phyloP scores from a whole-genome alignment of 352 stramenopile species.

The Blastocystis sp. region DNA sequence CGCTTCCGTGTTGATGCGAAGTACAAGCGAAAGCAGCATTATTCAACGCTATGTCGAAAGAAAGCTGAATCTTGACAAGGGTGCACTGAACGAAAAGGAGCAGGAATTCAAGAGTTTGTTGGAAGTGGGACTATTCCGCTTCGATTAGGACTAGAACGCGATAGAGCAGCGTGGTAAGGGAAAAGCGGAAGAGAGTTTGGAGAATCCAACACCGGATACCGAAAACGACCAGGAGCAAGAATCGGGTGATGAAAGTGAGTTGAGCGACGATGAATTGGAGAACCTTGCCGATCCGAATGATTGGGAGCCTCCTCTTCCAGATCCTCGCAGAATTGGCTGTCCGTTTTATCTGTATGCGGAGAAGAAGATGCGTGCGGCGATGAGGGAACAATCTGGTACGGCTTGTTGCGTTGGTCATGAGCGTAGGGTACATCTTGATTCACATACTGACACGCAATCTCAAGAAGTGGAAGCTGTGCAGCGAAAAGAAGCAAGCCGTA shows the following conservation, averaged over 20 bases:
- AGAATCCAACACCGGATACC: neutral
- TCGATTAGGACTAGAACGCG: neutral
- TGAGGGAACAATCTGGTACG: no score
- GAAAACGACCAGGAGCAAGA: neutral
- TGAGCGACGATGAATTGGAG: neutral
- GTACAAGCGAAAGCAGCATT: neutral
- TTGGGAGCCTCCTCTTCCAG: neutral
- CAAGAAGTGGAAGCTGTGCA: neutral
- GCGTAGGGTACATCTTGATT: neutral
- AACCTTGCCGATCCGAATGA: neutral
- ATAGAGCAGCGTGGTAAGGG: neutral
- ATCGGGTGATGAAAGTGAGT: neutral
- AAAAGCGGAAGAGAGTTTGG: neutral
- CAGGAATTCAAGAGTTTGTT: neutral
- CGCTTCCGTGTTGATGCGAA: neutral
- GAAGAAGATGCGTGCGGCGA: neutral
- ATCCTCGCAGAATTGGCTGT: constrained; percentile 13
- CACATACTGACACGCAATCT: neutral
- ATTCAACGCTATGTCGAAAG: neutral
- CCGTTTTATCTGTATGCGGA: neutral
- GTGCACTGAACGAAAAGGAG: neutral
- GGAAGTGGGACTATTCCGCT: neutral
- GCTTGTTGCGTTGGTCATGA: no score
- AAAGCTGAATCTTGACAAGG: neutral
- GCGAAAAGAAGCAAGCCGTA: neutral